Conservation (phyloP, 2,329 filamentous ascomycete genomes). For the Pseudogymnoascus sp. region DNA sequence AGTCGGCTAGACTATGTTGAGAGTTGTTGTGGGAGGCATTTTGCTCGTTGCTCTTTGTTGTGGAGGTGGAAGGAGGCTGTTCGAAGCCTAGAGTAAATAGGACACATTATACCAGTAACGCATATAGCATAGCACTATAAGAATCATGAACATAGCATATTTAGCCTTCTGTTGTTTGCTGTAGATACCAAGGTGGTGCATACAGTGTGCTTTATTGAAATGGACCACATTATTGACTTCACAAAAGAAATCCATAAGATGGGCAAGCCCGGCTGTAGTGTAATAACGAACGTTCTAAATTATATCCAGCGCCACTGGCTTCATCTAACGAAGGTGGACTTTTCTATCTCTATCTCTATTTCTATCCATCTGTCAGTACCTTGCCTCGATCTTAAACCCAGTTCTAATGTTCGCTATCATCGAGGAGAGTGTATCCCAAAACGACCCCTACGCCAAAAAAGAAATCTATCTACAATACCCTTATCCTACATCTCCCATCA, state of each 20-base stretch:
- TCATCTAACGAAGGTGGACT: background rate
- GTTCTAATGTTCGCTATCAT: background rate
- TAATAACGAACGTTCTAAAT: background rate
- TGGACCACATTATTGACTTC: background rate
- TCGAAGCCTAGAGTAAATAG: constrained; percentile 7
- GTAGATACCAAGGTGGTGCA: background rate
- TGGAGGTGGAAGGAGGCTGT: constrained; percentile 1
- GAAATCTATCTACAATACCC: background rate
- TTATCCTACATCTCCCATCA: background rate
- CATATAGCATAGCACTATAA: constrained; percentile 6
- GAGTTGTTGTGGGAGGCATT: constrained; percentile 2
- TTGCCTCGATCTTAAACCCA: background rate
- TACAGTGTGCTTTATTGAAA: background rate
- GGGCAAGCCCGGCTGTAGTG: background rate
- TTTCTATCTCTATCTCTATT: background rate
- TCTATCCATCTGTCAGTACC: background rate
- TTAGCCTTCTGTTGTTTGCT: background rate
- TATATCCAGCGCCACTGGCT: background rate
- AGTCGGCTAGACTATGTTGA: background rate
- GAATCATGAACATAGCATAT: constrained; percentile 4
- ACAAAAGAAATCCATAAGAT: background rate
- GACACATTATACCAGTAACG: constrained; percentile 8
- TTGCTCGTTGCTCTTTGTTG: background rate
- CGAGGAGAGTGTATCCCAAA: background rate
- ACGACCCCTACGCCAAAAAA: background rate